A percentile compares a stretch with the other conserved stretches of the same genome.
Evolutionary conservation across 306 rosid species (phyloP).

Genomic region (Lotus japonicus): DNA sequence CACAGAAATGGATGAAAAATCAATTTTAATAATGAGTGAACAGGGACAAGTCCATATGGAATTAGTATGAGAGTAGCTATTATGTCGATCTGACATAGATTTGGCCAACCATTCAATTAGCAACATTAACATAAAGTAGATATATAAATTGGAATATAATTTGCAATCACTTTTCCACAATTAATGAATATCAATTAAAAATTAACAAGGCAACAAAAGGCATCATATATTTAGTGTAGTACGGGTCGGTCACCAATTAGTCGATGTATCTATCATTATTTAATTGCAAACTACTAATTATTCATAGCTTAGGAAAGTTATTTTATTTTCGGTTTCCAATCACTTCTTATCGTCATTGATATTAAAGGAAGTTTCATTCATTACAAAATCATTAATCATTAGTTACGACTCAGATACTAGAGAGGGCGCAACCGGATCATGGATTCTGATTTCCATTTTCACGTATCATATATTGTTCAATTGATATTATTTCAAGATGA

Average conservation of each 20-base stretch:
- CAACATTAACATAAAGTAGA: neutral
- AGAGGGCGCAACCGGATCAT: no score
- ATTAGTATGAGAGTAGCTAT: conserved; percentile 22
- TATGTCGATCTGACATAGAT: conserved; percentile 19
- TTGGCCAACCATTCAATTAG: conserved; percentile 41
- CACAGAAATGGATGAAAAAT: conserved; percentile 2
- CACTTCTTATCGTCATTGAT: neutral
- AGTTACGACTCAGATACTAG: neutral
- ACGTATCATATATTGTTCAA: no score
- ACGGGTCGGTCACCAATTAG: neutral
- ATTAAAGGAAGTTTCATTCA: neutral
- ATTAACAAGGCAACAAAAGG: conserved; percentile 6
- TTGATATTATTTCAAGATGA: no score
- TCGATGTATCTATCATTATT: neutral
- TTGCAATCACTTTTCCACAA: neutral
- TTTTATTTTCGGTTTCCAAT: neutral
- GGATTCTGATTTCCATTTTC: neutral
- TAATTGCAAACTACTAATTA: neutral
- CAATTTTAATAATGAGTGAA: conserved; percentile 7
- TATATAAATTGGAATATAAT: neutral
- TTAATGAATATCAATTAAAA: neutral
- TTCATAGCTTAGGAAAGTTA: neutral
- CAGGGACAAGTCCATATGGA: neutral
- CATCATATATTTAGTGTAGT: neutral
- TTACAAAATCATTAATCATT: neutral